These are phyloP conservation scores for Ustilago hordei DNA, from an alignment of 1,284 basidiomycete species.

Conservation along the genomic window DNA sequence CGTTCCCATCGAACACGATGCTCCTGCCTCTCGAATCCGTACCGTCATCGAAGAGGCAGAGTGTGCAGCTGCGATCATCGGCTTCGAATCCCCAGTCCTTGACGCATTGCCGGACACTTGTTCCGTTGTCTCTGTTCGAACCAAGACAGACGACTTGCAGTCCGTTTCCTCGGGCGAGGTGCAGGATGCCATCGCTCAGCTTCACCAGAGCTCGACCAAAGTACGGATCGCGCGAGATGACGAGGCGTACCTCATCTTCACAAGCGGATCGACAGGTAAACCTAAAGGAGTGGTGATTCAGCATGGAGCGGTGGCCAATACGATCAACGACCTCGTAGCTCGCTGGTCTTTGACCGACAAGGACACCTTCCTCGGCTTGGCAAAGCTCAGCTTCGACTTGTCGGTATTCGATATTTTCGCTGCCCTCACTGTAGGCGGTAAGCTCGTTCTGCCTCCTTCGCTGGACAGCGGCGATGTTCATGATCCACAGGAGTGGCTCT, in stretches of 20 bases:
- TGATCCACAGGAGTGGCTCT: neutral
- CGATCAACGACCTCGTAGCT: neutral
- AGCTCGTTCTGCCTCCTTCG: neutral
- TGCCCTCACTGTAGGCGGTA: neutral
- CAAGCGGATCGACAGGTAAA: neutral
- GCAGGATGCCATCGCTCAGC: neutral
- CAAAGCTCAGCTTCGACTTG: neutral
- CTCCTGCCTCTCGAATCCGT: neutral
- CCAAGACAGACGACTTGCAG: neutral
- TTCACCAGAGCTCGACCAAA: neutral
- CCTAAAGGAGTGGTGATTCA: neutral
- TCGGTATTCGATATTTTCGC: neutral
- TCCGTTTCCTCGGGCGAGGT: neutral
- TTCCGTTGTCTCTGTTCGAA: neutral
- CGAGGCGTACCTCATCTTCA: neutral
- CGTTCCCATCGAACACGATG: neutral
- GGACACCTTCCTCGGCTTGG: neutral
- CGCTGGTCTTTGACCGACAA: slow-evolving; percentile 1
- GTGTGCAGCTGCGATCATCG: neutral
- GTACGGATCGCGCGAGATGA: neutral
- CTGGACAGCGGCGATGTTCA: neutral
- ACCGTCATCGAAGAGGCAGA: neutral
- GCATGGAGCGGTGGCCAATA: neutral
- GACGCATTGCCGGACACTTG: neutral
- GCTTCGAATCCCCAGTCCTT: neutral